Conservation (phyloP, 164 flowering plant genomes). For the Houttuynia cordata region DNA sequence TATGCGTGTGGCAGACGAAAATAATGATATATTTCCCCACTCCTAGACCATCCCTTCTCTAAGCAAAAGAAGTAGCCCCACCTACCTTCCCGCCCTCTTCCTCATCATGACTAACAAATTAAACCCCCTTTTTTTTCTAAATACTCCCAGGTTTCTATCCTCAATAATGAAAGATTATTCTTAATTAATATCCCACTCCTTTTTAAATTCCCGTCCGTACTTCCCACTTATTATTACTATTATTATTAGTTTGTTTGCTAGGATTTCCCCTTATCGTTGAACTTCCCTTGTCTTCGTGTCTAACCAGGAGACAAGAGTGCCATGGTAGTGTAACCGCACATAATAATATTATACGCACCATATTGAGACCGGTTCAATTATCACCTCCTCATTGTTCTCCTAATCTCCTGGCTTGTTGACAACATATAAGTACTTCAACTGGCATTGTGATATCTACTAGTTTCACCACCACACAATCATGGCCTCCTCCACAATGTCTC, state of each 20-base stretch:
- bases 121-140: background rate
- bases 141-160: background rate
- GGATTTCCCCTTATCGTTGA: background rate
- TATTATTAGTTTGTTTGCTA: too few relatives aligned
- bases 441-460: background rate
- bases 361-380: background rate
- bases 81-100: constrained; percentile 3
- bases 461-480: background rate
- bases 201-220: background rate
- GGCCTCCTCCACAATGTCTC: background rate
- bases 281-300: background rate
- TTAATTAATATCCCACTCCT: background rate
- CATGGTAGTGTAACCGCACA: background rate
- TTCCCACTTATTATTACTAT: too few relatives aligned
- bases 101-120: background rate
- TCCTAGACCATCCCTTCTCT: background rate
- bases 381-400: background rate
- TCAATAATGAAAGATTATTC: background rate
- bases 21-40: background rate
- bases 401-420: background rate
- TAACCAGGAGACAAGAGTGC: background rate
- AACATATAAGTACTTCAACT: background rate
- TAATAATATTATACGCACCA: background rate
- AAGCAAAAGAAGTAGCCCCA: constrained; percentile 9
- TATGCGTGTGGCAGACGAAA: constrained; percentile 1